Evolutionary conservation across 2,329 filamentous ascomycete species (phyloP).

Genomic region (Trichoderma sp.): DNA sequence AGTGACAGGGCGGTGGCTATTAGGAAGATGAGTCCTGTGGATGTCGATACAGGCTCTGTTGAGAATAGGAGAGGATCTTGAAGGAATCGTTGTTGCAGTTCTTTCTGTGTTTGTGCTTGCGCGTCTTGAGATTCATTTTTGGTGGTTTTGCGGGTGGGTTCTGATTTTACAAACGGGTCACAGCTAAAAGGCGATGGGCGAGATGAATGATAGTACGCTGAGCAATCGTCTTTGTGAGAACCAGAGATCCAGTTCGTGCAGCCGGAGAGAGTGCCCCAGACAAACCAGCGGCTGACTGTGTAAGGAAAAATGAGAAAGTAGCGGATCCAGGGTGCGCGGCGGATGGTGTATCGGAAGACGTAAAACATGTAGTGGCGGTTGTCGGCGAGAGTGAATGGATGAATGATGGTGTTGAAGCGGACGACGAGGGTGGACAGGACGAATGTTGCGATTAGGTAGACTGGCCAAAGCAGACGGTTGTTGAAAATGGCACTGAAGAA

Average conservation of each 20-base stretch:
- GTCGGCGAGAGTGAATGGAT: constrained; percentile 93
- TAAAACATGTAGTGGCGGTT: constrained; percentile 99
- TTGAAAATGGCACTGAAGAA: constrained; percentile 26
- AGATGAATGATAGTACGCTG: not conserved
- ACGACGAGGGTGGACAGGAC: constrained; percentile 50
- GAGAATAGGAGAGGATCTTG: constrained; percentile 30
- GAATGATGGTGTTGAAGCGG: constrained; percentile 84
- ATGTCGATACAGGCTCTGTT: constrained; percentile 40
- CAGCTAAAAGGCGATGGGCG: constrained; percentile 27
- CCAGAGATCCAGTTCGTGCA: constrained; percentile 27
- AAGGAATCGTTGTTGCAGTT: constrained; percentile 23
- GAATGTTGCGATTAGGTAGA: constrained; percentile 38
- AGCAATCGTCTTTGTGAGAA: constrained; percentile 5
- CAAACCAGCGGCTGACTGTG: constrained; percentile 64
- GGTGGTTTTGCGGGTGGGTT: not conserved
- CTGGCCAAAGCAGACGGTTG: constrained; percentile 35
- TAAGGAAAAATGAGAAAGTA: constrained; percentile 71
- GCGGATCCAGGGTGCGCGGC: constrained; percentile 59
- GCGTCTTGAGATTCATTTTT: not conserved
- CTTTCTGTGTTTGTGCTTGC: not conserved
- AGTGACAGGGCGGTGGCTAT: constrained; percentile 73
- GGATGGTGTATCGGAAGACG: constrained; percentile 80
- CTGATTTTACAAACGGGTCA: constrained; percentile 29
- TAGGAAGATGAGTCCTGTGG: constrained; percentile 57
- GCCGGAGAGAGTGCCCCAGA: constrained; percentile 61